phyloP scores from a whole-genome alignment of 1,139 yeast genomes.

The Lodderomyces pseudojiufengensis region DNA sequence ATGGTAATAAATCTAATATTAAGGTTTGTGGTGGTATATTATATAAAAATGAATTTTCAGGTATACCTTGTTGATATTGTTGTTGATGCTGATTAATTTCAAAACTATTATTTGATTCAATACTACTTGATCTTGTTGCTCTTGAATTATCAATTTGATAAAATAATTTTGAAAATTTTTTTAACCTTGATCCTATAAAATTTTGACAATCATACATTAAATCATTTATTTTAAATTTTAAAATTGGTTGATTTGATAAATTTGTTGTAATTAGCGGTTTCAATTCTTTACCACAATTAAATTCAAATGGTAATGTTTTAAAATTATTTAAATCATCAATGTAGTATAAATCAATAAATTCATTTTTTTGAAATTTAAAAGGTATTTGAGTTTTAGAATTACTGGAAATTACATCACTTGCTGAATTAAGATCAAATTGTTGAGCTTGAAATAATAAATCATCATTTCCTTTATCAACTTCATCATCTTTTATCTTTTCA shows the following conservation, averaged over 20 bases:
- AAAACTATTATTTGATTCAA: conserved; percentile 13
- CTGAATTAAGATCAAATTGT: conserved; percentile 33
- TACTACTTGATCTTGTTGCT: conserved; percentile 8
- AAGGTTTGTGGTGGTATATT: conserved; percentile 19
- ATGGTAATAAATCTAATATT: conserved; percentile 32
- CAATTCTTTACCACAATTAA: conserved; percentile 26
- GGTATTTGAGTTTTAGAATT: conserved; percentile 34
- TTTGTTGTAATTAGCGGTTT: not conserved
- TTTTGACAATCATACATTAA: conserved; percentile 15
- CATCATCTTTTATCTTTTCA: not conserved
- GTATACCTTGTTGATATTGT: conserved; percentile 20
- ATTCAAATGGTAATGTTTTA: conserved; percentile 31
- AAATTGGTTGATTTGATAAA: conserved; percentile 3
- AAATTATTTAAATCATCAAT: conserved; percentile 25
- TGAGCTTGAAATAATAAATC: conserved; percentile 13
- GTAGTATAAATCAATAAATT: conserved; percentile 31
- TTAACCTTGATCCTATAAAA: conserved; percentile 27
- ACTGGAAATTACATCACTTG: conserved; percentile 34
- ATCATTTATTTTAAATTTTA: conserved; percentile 15
- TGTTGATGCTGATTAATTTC: conserved; percentile 2
- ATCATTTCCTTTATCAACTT: not conserved
- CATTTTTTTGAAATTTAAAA: conserved; percentile 34
- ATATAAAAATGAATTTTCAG: conserved; percentile 22
- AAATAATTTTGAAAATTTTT: conserved; percentile 20
- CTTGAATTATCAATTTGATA: conserved; percentile 7